Base-by-base conservation (phyloP, 2,329 filamentous ascomycete genomes). In the Apiospora hydei region DNA sequence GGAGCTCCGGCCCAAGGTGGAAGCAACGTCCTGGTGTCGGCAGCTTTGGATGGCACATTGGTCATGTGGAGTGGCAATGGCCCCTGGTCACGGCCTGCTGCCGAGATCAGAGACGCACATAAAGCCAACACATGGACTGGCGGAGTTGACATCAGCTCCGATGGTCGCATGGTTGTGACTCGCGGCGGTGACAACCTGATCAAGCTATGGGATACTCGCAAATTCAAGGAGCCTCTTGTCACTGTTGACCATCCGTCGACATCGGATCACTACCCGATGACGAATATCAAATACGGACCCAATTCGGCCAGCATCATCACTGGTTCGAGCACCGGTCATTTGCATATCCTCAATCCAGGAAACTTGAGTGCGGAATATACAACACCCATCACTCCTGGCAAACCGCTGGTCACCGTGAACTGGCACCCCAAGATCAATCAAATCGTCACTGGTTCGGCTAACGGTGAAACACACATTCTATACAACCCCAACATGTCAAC, bases 351-450 rank as follows among this genome's bases (percentile, higher is more conserved):
- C 72, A 98, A 98, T 79, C 94, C 96, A 0, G 96, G 95, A 51
- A 98, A 97, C 69, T 87, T 99, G 71, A 91, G 89, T 72, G 88
- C 95, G 1, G 95, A 98, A 80, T 90, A 94, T 43, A 91, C 96
- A 71, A 97, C 96, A 3, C 92, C 94, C 3, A 90, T 99, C n/a
- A 98, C 96, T 0, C 92, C 94, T 0, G 93, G 92, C 18, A 93
- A 91, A 7, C 89, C 96, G 0, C 84, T 99, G 11, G 93, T 98
- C 74, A 91, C 92, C 2, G 94, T 97, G 38, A 86, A 93, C 74
- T 99, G 96, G 96, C 96, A 99, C 79, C 88, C 93, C 26, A 97
- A 95, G 82, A 90, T 99, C 79, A 98, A 99, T 81, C 96, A 99
- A 80, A 98, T 99, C 78, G 83, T 98, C 75, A 97, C 96, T 11